Base-by-base conservation (phyloP, 2,329 filamentous ascomycete genomes). In the Botrytis squamosa region DNA sequence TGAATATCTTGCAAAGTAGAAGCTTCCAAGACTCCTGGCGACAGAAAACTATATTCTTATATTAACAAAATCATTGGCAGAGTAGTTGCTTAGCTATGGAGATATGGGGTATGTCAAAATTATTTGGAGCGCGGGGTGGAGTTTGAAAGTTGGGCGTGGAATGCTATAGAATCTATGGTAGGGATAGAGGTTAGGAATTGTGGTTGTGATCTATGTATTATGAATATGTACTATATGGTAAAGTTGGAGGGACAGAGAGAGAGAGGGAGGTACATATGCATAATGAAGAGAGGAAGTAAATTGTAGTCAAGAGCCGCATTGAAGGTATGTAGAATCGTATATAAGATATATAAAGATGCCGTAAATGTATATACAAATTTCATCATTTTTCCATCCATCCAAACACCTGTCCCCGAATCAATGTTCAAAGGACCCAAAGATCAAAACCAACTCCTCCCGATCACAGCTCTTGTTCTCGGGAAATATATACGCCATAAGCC, bases 391-490 rank as follows among this genome's bases (percentile, higher is more conserved):
- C 9, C 12, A 29, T 38, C 25, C 60, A 29, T 42, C 38, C 60
- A 3, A 42, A 42, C 36, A 42, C 1, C 22, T 9, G 2, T 3
- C 42, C 42, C 42, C 3, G 33, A 33, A 40, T 40, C 12, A 40
- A 40, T 40, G 38, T 40, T 40, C 12, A 40, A 42, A 42, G 14
- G 40, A 42, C 40, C 40, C 40, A 12, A 40, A 40, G 38, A 40
- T 40, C 10, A 40, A 40, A 52, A 7, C 33, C 25, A 38, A 60
- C 52, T 46, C 38, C 40, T 38, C 72, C 75, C 72, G 75, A 78
- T 80, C 74, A 77, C 79, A 81, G 79, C 79, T 75, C 79, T 81
- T 81, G 79, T 77, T 81, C 74, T 78, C 77, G 68, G 76, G 77
- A 59, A 69, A 71, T 33, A 14, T 22, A 46, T 36, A 49, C 25